These are phyloP conservation scores for Micractinium conductrix DNA, from an alignment of 139 green algal species.

Conservation along the genomic window DNA sequence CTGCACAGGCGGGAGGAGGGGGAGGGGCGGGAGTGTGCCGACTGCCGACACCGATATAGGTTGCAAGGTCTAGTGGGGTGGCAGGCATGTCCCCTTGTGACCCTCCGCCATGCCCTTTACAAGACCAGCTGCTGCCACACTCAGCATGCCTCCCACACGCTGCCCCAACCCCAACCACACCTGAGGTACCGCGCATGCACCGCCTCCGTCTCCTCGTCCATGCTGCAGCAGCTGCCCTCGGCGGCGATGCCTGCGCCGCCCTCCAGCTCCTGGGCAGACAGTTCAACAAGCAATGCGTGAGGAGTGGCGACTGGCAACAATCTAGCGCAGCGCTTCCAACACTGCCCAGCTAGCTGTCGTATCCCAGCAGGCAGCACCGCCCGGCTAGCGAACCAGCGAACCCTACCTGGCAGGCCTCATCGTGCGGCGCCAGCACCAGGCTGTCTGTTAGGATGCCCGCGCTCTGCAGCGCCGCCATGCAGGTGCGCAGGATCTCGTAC, in stretches of 20 bases:
- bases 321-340: neutral
- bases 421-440: neutral
- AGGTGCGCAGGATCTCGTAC: slow-evolving; percentile 81
- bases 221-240: slow-evolving; percentile 4
- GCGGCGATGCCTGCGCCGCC: neutral
- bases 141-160: too few species aligned
- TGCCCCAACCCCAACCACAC: too few species aligned
- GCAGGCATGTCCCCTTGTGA: too few species aligned
- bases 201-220: neutral
- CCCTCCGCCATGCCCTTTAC: too few species aligned
- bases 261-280: slow-evolving; percentile 29
- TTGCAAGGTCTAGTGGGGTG: too few species aligned
- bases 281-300: too few species aligned
- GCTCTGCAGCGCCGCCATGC: slow-evolving; percentile 67
- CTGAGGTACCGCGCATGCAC: neutral
- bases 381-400: too few species aligned
- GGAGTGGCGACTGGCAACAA: too few species aligned
- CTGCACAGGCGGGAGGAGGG: neutral
- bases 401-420: neutral
- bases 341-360: neutral
- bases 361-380: neutral
- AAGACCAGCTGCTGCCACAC: too few species aligned
- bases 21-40: too few species aligned
- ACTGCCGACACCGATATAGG: too few species aligned
- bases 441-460: slow-evolving; percentile 57